Conservation (phyloP, 1,284 basidiomycete species). For the Boletus sp. region DNA sequence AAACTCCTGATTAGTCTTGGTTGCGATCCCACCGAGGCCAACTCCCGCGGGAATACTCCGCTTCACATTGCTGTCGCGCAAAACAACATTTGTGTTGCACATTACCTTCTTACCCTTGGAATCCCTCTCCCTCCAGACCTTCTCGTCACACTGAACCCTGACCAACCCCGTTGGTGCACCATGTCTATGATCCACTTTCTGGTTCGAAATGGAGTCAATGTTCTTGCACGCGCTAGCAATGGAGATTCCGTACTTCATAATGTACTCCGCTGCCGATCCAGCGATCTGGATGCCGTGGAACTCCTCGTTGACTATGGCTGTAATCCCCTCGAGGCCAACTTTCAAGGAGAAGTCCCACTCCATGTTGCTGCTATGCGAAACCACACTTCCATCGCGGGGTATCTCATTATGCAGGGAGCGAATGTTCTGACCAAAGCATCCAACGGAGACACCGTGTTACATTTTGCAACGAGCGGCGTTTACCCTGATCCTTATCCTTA, state of each 20-base stretch:
- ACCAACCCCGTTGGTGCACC: not conserved
- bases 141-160: not conserved
- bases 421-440: not conserved
- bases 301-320: not conserved
- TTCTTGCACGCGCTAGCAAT: not conserved
- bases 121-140: not conserved
- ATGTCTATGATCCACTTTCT: not conserved
- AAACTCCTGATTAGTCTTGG: not conserved
- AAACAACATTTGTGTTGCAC: not conserved
- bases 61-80: not conserved
- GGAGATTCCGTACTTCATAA: not conserved
- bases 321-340: not conserved
- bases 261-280: not conserved
- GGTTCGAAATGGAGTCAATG: not conserved
- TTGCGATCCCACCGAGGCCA: not conserved
- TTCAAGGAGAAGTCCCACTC: not conserved
- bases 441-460: constrained; percentile 2
- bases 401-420: not conserved
- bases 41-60: not conserved
- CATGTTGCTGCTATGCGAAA: not conserved
- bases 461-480: not conserved
- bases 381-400: not conserved
- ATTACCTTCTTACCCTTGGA: not conserved
- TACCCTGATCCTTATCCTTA: not conserved
- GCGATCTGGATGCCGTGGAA: not conserved